Evolutionary conservation across 192 early-diverging fungal species (phyloP).

Genomic region (Thamnidium elegans): DNA sequence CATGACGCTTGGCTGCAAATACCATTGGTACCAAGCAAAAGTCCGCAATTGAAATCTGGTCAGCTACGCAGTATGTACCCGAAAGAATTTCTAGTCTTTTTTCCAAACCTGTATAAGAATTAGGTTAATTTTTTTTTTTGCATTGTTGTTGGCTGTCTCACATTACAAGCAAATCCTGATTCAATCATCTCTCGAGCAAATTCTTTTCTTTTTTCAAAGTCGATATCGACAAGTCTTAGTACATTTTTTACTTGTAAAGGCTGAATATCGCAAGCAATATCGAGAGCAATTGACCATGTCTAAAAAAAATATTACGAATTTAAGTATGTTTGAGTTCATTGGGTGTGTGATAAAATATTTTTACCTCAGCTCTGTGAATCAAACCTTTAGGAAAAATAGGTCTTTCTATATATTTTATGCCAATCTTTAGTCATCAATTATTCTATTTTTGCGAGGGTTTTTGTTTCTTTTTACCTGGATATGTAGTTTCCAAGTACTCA

Average conservation of each 20-base stretch:
- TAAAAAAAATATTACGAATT: slow-evolving; percentile 20
- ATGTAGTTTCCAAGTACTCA: slow-evolving; percentile 83
- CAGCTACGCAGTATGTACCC: slow-evolving; percentile 77
- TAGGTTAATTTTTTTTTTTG: neutral
- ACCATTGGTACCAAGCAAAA: slow-evolving; percentile 76
- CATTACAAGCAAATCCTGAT: slow-evolving; percentile 60
- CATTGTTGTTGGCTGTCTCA: neutral
- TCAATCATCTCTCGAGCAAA: slow-evolving; percentile 58
- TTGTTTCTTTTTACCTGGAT: slow-evolving; percentile 22
- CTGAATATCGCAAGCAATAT: slow-evolving; percentile 82
- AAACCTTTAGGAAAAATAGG: slow-evolving; percentile 76
- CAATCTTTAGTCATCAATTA: neutral
- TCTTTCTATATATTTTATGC: slow-evolving; percentile 23
- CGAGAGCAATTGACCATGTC: slow-evolving; percentile 66
- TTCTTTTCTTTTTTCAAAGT: slow-evolving; percentile 47
- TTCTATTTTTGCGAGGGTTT: no score
- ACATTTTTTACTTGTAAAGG: slow-evolving; percentile 82
- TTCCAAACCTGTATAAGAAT: slow-evolving; percentile 60
- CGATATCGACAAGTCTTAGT: slow-evolving; percentile 53
- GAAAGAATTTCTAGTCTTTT: slow-evolving; percentile 58
- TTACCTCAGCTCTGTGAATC: slow-evolving; percentile 57
- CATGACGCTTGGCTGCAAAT: slow-evolving; percentile 56
- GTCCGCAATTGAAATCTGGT: slow-evolving; percentile 83
- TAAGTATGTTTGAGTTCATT: neutral
- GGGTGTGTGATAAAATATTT: slow-evolving; percentile 6